Evolutionary conservation across 2,329 filamentous ascomycete genomes (phyloP), one percentile per base, ranked within the genome.

Genomic region (Fusarium virguliforme): DNA sequence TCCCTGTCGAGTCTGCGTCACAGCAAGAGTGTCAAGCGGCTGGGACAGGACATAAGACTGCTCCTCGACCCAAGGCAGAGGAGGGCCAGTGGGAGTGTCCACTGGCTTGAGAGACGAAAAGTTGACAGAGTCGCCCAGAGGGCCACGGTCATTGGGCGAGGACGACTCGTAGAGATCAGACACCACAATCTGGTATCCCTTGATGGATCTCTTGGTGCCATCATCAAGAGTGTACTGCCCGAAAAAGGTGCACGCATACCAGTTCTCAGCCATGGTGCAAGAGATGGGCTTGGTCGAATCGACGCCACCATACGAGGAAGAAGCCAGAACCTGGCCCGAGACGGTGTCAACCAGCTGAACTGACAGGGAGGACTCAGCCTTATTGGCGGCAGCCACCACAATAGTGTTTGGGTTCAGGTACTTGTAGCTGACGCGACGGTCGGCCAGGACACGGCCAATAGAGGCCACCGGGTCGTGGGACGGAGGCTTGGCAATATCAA

Each of bases 401-500:
- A 94, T 85, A 7, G 94, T 88, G 81, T 97, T 98, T 0, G 93
- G 90, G 82, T 97, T 97, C 41, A 99, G 84, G 79, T 98, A 98
- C 83, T 99, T 99, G 89, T 99, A 99, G 70, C 95, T 88, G 53
- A 99, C 96, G n/a, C 91, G 91, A 46, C 96, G 90, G 77, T 99
- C 92, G 28, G 94, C 95, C 24, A 99, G 88, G 2, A 98, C 96
- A 65, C 94, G 94, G 9, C 96, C 96, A 74, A 99, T 97, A 1
- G 96, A 98, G 4, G 96, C 95, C 53, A 98, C 91, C 0, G 94
- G 94, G 74, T 99, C 95, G 71, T 95, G 92, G 3, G 87, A 78
- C 9, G 94, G 90, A 53, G 91, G 88, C 18, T 90, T 86, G 3
- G 90, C 91, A 40, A 96, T 85, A 48, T 87, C 84, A 7, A 91